Evolutionary conservation across 768 basidiomycete genomes (phyloP), one percentile per base, ranked within the genome.

Genomic region (Russula griseocarnosa): DNA sequence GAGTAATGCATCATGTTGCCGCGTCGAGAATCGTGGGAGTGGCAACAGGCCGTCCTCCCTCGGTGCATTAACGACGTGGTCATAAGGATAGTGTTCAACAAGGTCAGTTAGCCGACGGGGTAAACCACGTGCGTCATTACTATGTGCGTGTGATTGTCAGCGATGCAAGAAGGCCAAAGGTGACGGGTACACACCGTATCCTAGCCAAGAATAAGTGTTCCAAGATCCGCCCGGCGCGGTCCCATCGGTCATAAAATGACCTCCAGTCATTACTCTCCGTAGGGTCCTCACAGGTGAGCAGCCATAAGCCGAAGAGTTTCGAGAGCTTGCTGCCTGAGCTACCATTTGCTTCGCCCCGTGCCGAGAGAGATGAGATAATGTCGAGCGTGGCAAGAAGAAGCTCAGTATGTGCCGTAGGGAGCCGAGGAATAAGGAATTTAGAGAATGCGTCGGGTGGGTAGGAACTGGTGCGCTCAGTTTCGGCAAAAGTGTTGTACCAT

Each of bases 301-400:
- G 74, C 90, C 90, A 92, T 54, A 90, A 71, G 14, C 90, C 90
- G 52, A 88, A 76, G 62, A 86, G 78, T 72, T 86, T 90, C 34
- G 86, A 83, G 9, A 92, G 78, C 70, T 87, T 92, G 77, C 87
- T 90, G 30, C 88, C 90, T 7, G 88, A 89, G 1, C 84, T 84
- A 55, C 89, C 81, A 69, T 87, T 92, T 6, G 76, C 76, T 68
- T 92, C 91, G 9, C 85, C 79, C 68, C 87, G 87, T 4, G 87
- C 80, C 0, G 90, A 87, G 7, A 92, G 77, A 16, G 85, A 85
- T 0, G 86, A 85, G 40, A 90, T 81, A 9, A 90, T 73, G 56
- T 84, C 82, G 4, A 92, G 75, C 0, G 82, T 82, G 0, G 80
- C 75, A 1, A 77, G 76, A 20, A 92, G 76, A 18, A 92, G 74